Conservation (phyloP, 2,329 filamentous ascomycete genomes). For the Colletotrichum sp. region DNA sequence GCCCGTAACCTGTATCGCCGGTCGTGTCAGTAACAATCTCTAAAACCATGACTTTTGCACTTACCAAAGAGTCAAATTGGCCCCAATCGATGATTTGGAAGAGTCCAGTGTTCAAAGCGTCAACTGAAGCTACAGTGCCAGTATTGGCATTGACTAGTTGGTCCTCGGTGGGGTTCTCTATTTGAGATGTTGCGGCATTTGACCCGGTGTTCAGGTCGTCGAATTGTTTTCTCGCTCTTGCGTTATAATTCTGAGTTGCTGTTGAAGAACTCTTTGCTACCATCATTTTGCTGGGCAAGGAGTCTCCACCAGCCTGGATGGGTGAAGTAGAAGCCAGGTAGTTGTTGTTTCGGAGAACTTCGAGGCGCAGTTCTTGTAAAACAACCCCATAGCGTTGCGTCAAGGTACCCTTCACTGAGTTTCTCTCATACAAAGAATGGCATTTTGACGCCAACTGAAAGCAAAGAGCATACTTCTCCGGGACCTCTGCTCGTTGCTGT, state of each 20-base stretch:
- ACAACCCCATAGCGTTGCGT: constrained; percentile 45
- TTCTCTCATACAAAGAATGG: constrained; percentile 40
- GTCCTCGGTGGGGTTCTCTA: not conserved
- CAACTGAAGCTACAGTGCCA: not conserved
- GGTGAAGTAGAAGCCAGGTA: constrained; percentile 15
- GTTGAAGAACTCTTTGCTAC: fast-evolving
- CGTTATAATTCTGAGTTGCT: fast-evolving
- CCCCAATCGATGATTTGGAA: constrained; percentile 27
- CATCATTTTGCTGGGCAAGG: not conserved
- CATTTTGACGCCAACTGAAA: constrained; percentile 43
- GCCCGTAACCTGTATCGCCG: not conserved
- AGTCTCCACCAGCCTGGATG: not conserved
- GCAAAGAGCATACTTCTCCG: constrained; percentile 29
- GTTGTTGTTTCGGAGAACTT: constrained; percentile 27
- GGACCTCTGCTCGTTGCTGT: constrained; percentile 32
- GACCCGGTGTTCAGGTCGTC: not conserved
- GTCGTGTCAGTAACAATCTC: not conserved
- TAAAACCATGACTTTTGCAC: not conserved
- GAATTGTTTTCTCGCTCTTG: fast-evolving
- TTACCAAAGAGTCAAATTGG: constrained; percentile 28
- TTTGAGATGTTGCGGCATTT: not conserved
- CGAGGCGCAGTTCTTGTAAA: constrained; percentile 37
- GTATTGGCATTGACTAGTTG: not conserved
- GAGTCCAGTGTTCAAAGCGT: constrained; percentile 16
- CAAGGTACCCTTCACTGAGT: constrained; percentile 41